Evolutionary conservation across 257 asterid species (phyloP).

Genomic region (Forsythia suspensa): DNA sequence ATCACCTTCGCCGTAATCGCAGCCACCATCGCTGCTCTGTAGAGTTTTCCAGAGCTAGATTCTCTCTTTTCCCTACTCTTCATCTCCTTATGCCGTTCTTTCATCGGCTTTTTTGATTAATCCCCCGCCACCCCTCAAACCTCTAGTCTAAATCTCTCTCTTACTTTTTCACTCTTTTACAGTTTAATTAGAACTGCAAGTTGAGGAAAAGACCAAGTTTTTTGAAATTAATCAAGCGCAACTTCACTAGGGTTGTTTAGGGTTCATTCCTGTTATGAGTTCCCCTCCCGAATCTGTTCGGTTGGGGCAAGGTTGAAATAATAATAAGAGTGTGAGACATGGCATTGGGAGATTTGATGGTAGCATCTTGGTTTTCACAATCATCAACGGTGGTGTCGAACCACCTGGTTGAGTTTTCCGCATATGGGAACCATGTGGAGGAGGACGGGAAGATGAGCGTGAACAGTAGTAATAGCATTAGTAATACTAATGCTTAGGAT

Average conservation of each 20-base stretch:
- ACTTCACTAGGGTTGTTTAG: constrained; percentile 32
- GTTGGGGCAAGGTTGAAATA: constrained; percentile 75
- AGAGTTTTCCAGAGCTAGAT: constrained; percentile 64
- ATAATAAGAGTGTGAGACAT: constrained; percentile 30
- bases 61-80: constrained; percentile 35
- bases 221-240: constrained; percentile 24
- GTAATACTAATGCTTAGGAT: constrained; percentile 45
- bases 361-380: constrained; percentile 85
- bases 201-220: not conserved
- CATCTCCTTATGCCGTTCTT: constrained; percentile 49
- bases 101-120: constrained; percentile 71
- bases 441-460: constrained; percentile 56
- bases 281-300: constrained; percentile 66
- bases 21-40: constrained; percentile 28
- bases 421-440: constrained; percentile 49
- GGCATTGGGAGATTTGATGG: constrained; percentile 99
- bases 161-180: not conserved
- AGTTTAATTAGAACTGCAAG: constrained; percentile 12
- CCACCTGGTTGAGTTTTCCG: constrained; percentile 62
- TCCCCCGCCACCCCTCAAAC: constrained; percentile 27
- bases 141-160: constrained; percentile 17
- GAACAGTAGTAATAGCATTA: constrained; percentile 37
- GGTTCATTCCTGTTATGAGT: constrained; percentile 56
- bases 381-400: constrained; percentile 67
- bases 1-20: constrained; percentile 39